Evolutionary conservation across 257 asterid species (phyloP).

Genomic region (Przewalskia tangutica): DNA sequence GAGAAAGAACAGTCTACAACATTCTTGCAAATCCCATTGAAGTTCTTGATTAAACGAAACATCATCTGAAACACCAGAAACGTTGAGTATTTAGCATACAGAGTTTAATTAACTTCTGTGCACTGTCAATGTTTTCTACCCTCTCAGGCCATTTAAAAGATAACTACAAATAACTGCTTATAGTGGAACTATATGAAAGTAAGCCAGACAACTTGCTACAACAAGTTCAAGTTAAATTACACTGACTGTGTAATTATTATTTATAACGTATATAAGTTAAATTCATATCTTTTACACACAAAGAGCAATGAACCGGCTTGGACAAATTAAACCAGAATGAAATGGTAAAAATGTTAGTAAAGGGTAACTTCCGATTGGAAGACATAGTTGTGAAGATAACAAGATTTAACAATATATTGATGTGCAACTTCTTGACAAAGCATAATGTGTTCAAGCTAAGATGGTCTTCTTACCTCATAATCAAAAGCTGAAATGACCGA

Average conservation of each 20-base stretch:
- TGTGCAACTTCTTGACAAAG: neutral
- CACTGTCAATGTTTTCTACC: neutral
- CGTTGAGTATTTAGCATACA: no score
- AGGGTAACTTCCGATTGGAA: neutral
- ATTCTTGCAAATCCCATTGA: neutral
- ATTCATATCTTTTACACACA: no score
- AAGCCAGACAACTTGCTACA: neutral
- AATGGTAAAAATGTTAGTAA: neutral
- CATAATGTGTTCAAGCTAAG: neutral
- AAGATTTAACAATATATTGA: neutral
- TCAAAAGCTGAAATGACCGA: neutral
- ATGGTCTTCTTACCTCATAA: neutral
- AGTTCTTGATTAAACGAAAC: neutral
- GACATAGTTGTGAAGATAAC: neutral
- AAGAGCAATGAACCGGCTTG: no score
- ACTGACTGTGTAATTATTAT: neutral
- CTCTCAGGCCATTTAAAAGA: neutral
- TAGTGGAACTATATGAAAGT: neutral
- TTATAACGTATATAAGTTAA: neutral
- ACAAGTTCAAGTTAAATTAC: neutral
- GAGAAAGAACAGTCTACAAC: neutral
- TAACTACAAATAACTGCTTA: no score
- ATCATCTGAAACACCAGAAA: neutral
- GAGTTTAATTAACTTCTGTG: no score
- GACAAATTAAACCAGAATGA: neutral